Evolutionary conservation across 257 asterid species (phyloP).

Genomic region (Rehmannia glutinosa): DNA sequence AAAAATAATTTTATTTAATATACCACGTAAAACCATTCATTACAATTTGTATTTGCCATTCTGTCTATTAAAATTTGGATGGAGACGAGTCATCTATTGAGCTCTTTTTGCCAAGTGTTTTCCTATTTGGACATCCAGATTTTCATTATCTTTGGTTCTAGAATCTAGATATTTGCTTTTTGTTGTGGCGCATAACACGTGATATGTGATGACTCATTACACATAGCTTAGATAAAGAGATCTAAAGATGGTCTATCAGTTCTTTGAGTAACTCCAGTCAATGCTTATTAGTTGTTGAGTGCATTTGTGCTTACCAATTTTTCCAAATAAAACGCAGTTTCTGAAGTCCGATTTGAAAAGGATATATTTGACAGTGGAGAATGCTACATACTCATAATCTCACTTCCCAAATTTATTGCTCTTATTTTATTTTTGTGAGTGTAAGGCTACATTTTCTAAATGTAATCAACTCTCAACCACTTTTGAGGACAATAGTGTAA

Average conservation of each 20-base stretch:
- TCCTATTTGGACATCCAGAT: slow-evolving; percentile 5
- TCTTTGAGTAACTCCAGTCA: slow-evolving; percentile 4
- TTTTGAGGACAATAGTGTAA: neutral
- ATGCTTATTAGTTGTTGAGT: slow-evolving; percentile 3
- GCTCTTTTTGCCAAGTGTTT: neutral
- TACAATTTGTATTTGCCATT: neutral
- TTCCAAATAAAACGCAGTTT: neutral
- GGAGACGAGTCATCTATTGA: neutral
- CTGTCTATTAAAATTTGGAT: slow-evolving; percentile 6
- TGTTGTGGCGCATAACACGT: slow-evolving; percentile 5
- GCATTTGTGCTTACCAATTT: neutral
- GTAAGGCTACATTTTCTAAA: neutral
- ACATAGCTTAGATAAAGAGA: slow-evolving; percentile 3
- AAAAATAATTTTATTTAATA: neutral
- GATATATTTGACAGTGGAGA: slow-evolving; percentile 2
- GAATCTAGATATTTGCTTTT: slow-evolving; percentile 1
- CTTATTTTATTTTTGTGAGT: neutral
- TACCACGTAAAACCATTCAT: neutral
- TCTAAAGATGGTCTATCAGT: neutral
- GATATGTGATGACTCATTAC: slow-evolving; percentile 1
- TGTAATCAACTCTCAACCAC: neutral
- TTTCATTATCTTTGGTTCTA: neutral
- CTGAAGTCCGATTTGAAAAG: neutral
- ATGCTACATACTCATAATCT: neutral
- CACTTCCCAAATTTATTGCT: slow-evolving; percentile 1